Percentiles rank a stretch among this genome's conserved stretches.
Evolutionary conservation across 495 filamentous ascomycete species (phyloP).

Genomic region (Tuber melanosporum): DNA sequence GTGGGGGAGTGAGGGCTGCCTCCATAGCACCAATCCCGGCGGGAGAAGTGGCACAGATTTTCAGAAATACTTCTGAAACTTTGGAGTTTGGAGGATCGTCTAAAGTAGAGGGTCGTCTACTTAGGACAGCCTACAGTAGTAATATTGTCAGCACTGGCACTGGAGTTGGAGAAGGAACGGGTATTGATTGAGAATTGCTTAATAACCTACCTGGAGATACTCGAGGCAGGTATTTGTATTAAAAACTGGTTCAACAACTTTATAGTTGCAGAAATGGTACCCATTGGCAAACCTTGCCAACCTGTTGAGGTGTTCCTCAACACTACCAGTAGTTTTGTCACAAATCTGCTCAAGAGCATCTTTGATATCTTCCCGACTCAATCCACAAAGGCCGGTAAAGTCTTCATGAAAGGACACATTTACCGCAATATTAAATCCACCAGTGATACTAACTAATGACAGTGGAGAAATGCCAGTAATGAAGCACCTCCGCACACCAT

Average conservation of each 20-base stretch:
- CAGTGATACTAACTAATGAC: background rate
- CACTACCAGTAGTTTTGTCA: too few species aligned
- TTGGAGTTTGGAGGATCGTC: too few species aligned
- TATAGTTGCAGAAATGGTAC: too few species aligned
- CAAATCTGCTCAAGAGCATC: background rate
- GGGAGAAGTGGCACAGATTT: too few species aligned
- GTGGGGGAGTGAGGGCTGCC: too few species aligned
- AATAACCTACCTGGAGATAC: conserved; percentile 4
- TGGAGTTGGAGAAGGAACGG: too few species aligned
- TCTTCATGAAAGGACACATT: conserved; percentile 3
- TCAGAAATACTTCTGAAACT: too few species aligned
- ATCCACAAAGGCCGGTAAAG: conserved; percentile 6
- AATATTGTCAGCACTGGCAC: too few species aligned
- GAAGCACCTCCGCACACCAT: conserved; percentile 8
- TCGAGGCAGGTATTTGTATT: conserved; percentile 8
- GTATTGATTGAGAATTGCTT: too few species aligned
- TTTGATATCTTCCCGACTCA: conserved; percentile 3
- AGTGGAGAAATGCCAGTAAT: conserved; percentile 13
- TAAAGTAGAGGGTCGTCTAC: too few species aligned
- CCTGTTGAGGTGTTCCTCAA: background rate
- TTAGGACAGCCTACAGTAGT: too few species aligned
- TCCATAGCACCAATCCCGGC: too few species aligned
- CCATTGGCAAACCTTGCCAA: background rate
- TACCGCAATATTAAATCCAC: conserved; percentile 1
- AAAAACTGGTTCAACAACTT: background rate